Percentiles rank a stretch among this genome's conserved stretches.
Conservation (phyloP, 208 protist genomes). For the Angomonas ambiguus region DNA sequence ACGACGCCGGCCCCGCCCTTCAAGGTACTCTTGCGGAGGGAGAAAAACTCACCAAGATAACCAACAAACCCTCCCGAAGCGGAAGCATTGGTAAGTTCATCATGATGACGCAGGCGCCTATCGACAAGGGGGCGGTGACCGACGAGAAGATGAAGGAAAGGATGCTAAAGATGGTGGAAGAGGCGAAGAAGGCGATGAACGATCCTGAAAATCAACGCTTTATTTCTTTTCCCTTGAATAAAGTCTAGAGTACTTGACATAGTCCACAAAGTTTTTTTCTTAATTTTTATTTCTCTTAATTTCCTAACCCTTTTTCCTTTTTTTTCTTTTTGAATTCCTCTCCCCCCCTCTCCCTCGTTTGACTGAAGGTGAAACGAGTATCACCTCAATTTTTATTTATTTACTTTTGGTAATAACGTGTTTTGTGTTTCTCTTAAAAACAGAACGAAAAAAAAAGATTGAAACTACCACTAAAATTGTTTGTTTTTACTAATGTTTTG, state of each 20-base stretch:
- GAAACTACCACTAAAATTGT: no score
- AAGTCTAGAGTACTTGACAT: background rate
- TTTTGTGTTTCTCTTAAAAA: background rate
- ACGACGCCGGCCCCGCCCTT: background rate
- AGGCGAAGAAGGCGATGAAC: background rate
- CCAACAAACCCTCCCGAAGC: background rate
- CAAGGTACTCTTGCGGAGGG: background rate
- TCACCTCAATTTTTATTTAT: background rate
- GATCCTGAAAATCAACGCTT: constrained; percentile 3
- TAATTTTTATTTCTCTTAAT: background rate
- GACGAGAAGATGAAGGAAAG: background rate
- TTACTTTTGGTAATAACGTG: background rate
- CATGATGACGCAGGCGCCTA: background rate
- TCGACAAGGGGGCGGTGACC: background rate
- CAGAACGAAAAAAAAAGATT: background rate
- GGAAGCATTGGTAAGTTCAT: background rate
- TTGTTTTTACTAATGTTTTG: no score
- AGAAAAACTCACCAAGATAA: background rate
- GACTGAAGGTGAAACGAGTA: no score
- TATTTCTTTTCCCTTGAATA: background rate
- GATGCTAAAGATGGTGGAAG: background rate
- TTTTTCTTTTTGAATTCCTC: no score
- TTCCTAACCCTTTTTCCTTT: background rate
- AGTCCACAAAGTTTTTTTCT: background rate
- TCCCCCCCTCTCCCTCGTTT: no score